phyloP scores from a whole-genome alignment of 768 basidiomycete genomes.

The Suillus weaverae region DNA sequence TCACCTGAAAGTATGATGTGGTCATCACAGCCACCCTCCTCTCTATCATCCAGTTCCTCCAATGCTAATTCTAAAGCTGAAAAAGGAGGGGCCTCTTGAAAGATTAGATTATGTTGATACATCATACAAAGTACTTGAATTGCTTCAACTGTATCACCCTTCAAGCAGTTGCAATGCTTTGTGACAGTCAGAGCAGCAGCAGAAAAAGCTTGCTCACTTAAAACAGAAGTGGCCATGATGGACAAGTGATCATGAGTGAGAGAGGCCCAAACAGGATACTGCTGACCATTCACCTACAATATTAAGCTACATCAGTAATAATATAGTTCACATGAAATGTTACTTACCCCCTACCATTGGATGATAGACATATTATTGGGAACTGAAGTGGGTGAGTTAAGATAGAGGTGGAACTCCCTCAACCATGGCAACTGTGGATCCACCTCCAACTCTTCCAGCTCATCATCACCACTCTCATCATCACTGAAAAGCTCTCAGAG shows the following conservation, averaged over 20 bases:
- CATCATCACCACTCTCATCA: background rate
- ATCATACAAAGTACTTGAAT: conserved; percentile 32
- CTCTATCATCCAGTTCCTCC: background rate
- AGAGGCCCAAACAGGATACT: background rate
- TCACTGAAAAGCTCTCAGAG: background rate
- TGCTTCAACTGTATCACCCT: conserved; percentile 37
- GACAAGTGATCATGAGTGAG: background rate
- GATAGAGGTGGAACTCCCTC: background rate
- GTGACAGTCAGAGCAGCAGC: conserved; percentile 39
- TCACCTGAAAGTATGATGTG: background rate
- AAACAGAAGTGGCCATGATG: background rate
- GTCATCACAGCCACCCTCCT: background rate
- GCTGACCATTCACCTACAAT: background rate
- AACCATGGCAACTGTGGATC: background rate
- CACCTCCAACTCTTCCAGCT: background rate
- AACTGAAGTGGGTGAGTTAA: background rate
- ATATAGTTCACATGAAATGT: background rate
- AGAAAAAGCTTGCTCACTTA: conserved; percentile 27
- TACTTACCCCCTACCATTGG: background rate
- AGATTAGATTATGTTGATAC: conserved; percentile 24
- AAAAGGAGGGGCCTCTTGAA: conserved; percentile 10
- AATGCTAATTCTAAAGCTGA: conserved; percentile 1
- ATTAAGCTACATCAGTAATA: background rate
- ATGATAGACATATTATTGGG: background rate
- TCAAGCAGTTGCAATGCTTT: conserved; percentile 34